Percentiles rank a stretch among this genome's conserved stretches.
phyloP scores from a whole-genome alignment of 1,284 basidiomycete species.

The Puccinia horiana region DNA sequence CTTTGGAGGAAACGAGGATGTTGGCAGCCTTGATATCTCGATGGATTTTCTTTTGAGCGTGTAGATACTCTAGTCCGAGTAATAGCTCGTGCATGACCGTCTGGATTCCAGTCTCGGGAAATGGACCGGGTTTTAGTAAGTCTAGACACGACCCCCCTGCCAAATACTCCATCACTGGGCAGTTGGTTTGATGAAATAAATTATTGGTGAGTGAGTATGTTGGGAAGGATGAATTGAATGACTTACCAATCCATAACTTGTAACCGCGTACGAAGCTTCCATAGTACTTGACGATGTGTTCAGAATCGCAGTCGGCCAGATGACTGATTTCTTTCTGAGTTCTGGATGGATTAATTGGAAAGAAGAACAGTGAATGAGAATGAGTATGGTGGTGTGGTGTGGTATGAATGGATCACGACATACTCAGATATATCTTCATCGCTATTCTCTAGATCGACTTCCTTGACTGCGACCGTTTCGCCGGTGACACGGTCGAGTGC shows the following conservation, averaged over 20 bases:
- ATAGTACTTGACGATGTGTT: slow-evolving; percentile 48
- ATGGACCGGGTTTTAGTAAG: slow-evolving; percentile 37
- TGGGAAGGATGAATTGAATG: neutral
- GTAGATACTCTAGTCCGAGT: slow-evolving; percentile 86
- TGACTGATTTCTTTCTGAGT: slow-evolving; percentile 46
- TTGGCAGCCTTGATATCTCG: slow-evolving; percentile 99
- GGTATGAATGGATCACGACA: neutral
- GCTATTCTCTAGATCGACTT: slow-evolving; percentile 43
- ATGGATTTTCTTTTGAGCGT: slow-evolving; percentile 91
- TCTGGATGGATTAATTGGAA: neutral
- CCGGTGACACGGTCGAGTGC: slow-evolving; percentile 43
- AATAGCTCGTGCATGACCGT: slow-evolving; percentile 75
- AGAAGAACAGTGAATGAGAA: neutral
- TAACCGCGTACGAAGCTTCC: slow-evolving; percentile 46
- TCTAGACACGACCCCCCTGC: slow-evolving; percentile 49
- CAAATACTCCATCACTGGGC: slow-evolving; percentile 42
- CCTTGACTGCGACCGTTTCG: slow-evolving; percentile 42
- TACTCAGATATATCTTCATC: slow-evolving; percentile 48
- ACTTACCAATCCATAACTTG: slow-evolving; percentile 46
- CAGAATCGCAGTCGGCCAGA: slow-evolving; percentile 35
- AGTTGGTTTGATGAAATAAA: neutral
- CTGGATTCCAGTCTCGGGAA: slow-evolving; percentile 41
- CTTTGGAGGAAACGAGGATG: slow-evolving; percentile 85
- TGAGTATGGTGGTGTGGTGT: neutral
- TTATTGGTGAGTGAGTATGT: neutral